A percentile compares a stretch with the other conserved stretches of the same genome.
Conservation (phyloP, 2,329 filamentous ascomycete species). For the Endocalyx cinctus region DNA sequence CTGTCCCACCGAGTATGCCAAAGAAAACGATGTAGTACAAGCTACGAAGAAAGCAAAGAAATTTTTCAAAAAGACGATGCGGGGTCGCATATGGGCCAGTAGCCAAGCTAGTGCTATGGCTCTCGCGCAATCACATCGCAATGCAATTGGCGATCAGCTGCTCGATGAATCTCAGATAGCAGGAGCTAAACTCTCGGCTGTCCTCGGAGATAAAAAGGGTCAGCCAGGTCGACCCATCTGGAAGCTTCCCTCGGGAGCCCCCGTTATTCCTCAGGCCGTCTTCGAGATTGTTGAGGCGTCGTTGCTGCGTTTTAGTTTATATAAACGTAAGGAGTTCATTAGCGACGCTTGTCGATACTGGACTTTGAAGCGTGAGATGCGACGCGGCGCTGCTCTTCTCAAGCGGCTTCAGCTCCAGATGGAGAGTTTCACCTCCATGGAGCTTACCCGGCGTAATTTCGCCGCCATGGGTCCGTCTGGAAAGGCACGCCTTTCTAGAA, state of each 20-base stretch:
- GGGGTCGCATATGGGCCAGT: constrained; percentile 85
- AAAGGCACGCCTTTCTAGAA: constrained; percentile 68
- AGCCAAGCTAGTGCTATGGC: constrained; percentile 79
- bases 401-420: constrained; percentile 92
- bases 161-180: constrained; percentile 80
- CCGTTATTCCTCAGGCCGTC: constrained; percentile 85
- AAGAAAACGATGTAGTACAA: constrained; percentile 76
- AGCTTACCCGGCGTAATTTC: constrained; percentile 92
- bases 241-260: constrained; percentile 91
- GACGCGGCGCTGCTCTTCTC: constrained; percentile 83
- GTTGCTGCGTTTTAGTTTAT: constrained; percentile 71
- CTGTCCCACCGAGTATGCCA: constrained; percentile 81
- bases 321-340: constrained; percentile 87
- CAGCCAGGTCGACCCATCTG: constrained; percentile 67
- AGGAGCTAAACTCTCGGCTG: constrained; percentile 73
- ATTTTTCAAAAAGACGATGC: constrained; percentile 87
- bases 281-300: constrained; percentile 82
- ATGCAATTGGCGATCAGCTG: constrained; percentile 62
- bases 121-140: constrained; percentile 66
- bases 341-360: constrained; percentile 95
- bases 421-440: constrained; percentile 96
- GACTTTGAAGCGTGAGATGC: constrained; percentile 92
- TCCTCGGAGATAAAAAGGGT: constrained; percentile 71
- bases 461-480: constrained; percentile 89
- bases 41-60: constrained; percentile 80